phyloP scores from a whole-genome alignment of 2,329 filamentous ascomycete species.

The Aspergillus awamori region DNA sequence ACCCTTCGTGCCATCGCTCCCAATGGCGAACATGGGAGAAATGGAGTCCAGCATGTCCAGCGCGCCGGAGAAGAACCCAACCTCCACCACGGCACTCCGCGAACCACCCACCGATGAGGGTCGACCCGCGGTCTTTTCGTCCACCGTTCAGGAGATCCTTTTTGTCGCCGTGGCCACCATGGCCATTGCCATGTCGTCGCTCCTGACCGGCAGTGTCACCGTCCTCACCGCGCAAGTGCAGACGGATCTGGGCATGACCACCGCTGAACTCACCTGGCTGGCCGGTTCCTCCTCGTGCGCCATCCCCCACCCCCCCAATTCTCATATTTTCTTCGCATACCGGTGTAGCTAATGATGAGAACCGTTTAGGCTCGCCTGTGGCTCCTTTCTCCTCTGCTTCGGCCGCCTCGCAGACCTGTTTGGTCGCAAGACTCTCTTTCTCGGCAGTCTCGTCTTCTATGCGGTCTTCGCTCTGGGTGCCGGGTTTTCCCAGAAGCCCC shows the following conservation, averaged over 20 bases:
- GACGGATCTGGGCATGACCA: constrained; percentile 63
- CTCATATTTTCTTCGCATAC: too few relatives aligned
- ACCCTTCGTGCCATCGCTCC: neutral
- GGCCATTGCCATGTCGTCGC: constrained; percentile 65
- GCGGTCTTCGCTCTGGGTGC: constrained; percentile 59
- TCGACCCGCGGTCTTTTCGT: constrained; percentile 55
- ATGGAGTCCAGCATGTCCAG: neutral
- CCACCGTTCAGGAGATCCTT: constrained; percentile 63
- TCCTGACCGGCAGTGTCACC: constrained; percentile 61
- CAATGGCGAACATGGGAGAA: neutral
- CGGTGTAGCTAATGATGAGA: too few relatives aligned
- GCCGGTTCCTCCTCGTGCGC: constrained; percentile 61
- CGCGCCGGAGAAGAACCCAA: neutral
- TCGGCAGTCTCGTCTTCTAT: constrained; percentile 62
- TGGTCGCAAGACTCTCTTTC: constrained; percentile 64
- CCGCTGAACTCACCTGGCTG: constrained; percentile 69
- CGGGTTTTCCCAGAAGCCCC: constrained; percentile 62
- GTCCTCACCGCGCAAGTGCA: constrained; percentile 67
- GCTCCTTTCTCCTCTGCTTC: constrained; percentile 67
- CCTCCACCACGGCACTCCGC: neutral
- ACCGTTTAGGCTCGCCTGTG: constrained; percentile 57
- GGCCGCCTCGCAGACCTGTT: constrained; percentile 68
- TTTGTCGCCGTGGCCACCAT: constrained; percentile 70
- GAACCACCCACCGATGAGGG: neutral
- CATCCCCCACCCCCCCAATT: too few relatives aligned